Conservation (phyloP, 306 rosid species). For the Dalbergia oliveri region DNA sequence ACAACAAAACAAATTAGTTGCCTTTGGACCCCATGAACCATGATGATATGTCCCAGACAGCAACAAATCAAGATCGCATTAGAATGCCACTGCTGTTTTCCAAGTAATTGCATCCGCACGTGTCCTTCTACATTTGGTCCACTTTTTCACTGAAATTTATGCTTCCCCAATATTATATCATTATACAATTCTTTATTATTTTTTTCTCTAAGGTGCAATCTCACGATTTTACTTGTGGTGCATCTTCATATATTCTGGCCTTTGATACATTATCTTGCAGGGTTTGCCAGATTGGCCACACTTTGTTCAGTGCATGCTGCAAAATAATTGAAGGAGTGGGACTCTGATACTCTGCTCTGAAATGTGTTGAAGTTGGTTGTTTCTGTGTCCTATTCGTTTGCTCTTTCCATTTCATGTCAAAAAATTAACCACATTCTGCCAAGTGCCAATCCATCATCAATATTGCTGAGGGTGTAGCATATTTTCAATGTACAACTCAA, state of each 20-base stretch:
- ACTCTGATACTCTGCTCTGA: conserved; percentile 47
- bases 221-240: conserved; percentile 12
- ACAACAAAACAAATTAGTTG: conserved; percentile 37
- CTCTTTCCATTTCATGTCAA: conserved; percentile 44
- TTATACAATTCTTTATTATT: not conserved
- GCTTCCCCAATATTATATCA: conserved; percentile 44
- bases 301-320: conserved; percentile 54
- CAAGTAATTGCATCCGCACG: conserved; percentile 57
- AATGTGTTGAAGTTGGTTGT: conserved; percentile 44
- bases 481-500: conserved; percentile 10
- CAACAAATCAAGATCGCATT: conserved; percentile 53
- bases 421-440: conserved; percentile 36
- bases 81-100: conserved; percentile 57
- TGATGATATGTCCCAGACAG: conserved; percentile 62
- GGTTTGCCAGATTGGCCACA: conserved; percentile 77
- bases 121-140: conserved; percentile 52
- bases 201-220: not conserved
- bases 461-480: conserved; percentile 16
- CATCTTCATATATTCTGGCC: conserved; percentile 31
- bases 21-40: conserved; percentile 64
- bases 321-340: conserved; percentile 54
- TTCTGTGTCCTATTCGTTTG: conserved; percentile 38
- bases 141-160: conserved; percentile 60
- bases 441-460: conserved; percentile 37
- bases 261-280: conserved; percentile 46